These are phyloP conservation scores for Scheffersomyces cryptocercus DNA, from an alignment of 1,139 yeast species.

Conservation along the genomic window DNA sequence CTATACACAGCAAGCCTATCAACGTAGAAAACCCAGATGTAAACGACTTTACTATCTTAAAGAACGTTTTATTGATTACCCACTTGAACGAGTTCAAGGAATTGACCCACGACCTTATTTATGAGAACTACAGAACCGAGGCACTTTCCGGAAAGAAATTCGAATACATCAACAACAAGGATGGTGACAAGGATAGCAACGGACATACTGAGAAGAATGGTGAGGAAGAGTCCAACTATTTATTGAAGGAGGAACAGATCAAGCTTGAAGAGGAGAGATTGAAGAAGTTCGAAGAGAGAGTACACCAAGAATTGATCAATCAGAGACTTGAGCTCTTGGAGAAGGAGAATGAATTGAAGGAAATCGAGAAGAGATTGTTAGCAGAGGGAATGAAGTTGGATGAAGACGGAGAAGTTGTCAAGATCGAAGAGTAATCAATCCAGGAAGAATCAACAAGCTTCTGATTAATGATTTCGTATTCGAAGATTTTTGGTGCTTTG, in stretches of 20 bases:
- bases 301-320: constrained; percentile 82
- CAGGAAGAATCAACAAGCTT: too few relatives aligned
- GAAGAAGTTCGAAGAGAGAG: constrained; percentile 79
- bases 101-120: constrained; percentile 63
- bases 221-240: constrained; percentile 48
- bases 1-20: constrained; percentile 36
- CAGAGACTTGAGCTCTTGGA: constrained; percentile 84
- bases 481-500: too few relatives aligned
- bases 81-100: constrained; percentile 77
- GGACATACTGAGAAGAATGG: constrained; percentile 13
- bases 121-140: constrained; percentile 74
- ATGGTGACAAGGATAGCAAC: constrained; percentile 12
- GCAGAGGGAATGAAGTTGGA: constrained; percentile 52
- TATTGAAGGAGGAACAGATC: constrained; percentile 78
- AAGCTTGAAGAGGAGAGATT: constrained; percentile 78
- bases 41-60: constrained; percentile 66
- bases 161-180: constrained; percentile 33
- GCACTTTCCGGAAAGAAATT: constrained; percentile 53
- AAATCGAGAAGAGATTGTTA: constrained; percentile 73
- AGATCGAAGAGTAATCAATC: constrained; percentile 15
- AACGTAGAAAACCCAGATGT: constrained; percentile 56
- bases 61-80: constrained; percentile 70
- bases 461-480: too few relatives aligned
- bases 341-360: constrained; percentile 84
- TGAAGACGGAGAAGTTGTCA: constrained; percentile 45